phyloP scores from a whole-genome alignment of 352 stramenopile species.

The Blastocystis sp. region DNA sequence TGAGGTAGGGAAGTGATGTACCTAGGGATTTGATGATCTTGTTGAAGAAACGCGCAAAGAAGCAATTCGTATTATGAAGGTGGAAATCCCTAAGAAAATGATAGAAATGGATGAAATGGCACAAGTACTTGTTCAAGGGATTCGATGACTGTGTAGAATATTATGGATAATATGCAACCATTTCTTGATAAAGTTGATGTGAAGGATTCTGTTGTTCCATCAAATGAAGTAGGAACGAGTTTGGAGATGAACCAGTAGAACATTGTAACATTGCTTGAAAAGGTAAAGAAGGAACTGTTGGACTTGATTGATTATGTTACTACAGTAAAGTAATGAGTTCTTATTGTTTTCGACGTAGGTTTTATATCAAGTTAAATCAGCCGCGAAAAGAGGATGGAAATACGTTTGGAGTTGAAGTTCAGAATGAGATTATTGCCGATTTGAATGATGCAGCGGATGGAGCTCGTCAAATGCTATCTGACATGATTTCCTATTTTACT shows the following conservation, averaged over 20 bases:
- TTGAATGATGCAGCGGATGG: conserved; percentile 19
- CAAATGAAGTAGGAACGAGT: not conserved
- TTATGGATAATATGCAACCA: conserved; percentile 8
- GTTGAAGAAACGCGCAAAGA: conserved; percentile 43
- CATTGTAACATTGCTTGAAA: conserved; percentile 17
- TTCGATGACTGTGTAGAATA: not conserved
- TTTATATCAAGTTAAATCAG: conserved; percentile 55
- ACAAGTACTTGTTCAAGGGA: not conserved
- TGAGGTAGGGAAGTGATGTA: not conserved
- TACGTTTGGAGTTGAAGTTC: conserved; percentile 64
- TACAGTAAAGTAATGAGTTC: not conserved
- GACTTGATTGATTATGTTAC: conserved; percentile 66
- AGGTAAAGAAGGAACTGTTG: conserved; percentile 40
- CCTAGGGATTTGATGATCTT: conserved; percentile 44
- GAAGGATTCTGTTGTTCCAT: not conserved
- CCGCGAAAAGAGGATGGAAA: conserved; percentile 65
- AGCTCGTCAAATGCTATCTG: conserved; percentile 22
- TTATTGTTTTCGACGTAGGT: not conserved
- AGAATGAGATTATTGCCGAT: conserved; percentile 64
- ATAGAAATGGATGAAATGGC: conserved; percentile 20
- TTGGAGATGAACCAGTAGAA: not conserved
- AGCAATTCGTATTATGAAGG: conserved; percentile 37
- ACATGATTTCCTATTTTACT: conserved; percentile 60
- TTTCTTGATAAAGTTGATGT: not conserved
- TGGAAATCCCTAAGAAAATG: conserved; percentile 55